phyloP scores from a whole-genome alignment of 2,329 filamentous ascomycete genomes.

The Penicillium expansum region DNA sequence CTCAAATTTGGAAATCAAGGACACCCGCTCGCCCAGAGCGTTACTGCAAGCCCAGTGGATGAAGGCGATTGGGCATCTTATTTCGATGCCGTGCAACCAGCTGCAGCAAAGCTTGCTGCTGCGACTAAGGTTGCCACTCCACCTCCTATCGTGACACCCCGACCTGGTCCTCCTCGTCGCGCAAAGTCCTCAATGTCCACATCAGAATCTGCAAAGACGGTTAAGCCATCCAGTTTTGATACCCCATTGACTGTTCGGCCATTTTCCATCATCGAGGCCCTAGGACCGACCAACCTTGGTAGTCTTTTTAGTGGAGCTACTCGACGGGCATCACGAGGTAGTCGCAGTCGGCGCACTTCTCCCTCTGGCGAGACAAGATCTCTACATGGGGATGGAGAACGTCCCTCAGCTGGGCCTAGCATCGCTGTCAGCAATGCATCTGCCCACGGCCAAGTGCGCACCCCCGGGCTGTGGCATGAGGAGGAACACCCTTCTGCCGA shows the following conservation, averaged over 20 bases:
- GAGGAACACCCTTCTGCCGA: slow-evolving; percentile 17
- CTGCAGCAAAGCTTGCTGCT: slow-evolving; percentile 12
- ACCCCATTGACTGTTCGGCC: slow-evolving; percentile 20
- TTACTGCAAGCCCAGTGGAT: slow-evolving; percentile 64
- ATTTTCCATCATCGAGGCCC: slow-evolving; percentile 30
- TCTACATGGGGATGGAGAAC: slow-evolving; percentile 36
- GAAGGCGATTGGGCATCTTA: slow-evolving; percentile 37
- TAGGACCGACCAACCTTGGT: slow-evolving; percentile 35
- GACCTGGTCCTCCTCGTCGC: slow-evolving; percentile 42
- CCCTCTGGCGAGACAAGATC: slow-evolving; percentile 36
- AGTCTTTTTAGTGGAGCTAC: slow-evolving; percentile 43
- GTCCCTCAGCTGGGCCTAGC: slow-evolving; percentile 40
- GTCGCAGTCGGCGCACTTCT: slow-evolving; percentile 37
- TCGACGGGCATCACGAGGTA: slow-evolving; percentile 37
- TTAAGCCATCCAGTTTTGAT: slow-evolving; percentile 37
- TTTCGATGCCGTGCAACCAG: slow-evolving; percentile 28
- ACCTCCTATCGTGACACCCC: slow-evolving; percentile 26
- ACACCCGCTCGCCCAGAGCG: slow-evolving; percentile 73
- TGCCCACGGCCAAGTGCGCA: slow-evolving; percentile 44
- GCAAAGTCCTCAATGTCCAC: slow-evolving; percentile 46
- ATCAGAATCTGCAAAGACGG: slow-evolving; percentile 47
- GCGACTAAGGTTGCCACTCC: slow-evolving; percentile 8
- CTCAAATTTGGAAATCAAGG: slow-evolving; percentile 52
- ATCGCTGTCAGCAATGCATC: slow-evolving; percentile 46
- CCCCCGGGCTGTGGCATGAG: slow-evolving; percentile 37